These are phyloP conservation scores for Bacidia gigantensis DNA, from an alignment of 495 filamentous ascomycete genomes.

Conservation along the genomic window DNA sequence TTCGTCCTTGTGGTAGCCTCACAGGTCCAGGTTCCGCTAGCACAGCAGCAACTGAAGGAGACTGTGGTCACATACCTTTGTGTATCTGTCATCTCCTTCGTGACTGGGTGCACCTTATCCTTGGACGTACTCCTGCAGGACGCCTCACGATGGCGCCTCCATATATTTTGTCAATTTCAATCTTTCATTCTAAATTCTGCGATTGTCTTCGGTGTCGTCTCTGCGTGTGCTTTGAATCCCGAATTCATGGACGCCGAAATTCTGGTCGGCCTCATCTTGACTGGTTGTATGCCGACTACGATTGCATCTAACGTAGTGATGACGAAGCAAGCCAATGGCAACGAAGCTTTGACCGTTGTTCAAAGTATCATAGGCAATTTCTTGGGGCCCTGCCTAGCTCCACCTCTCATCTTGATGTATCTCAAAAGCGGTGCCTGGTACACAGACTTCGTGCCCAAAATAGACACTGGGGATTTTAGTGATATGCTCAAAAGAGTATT, in stretches of 20 bases:
- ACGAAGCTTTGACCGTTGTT: conserved; percentile 27
- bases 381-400: conserved; percentile 28
- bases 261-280: conserved; percentile 29
- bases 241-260: conserved; percentile 29
- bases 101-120: conserved; percentile 29
- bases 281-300: conserved; percentile 26
- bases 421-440: conserved; percentile 26
- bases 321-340: conserved; percentile 30
- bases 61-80: conserved; percentile 25
- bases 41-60: conserved; percentile 24
- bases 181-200: conserved; percentile 28
- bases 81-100: conserved; percentile 29
- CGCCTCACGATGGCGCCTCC: conserved; percentile 26
- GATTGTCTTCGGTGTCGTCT: conserved; percentile 26
- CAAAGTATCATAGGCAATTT: conserved; percentile 31
- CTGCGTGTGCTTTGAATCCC: conserved; percentile 22
- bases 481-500: conserved; percentile 27
- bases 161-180: conserved; percentile 28
- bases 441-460: conserved; percentile 22
- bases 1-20: conserved; percentile 25
- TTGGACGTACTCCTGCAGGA: conserved; percentile 24
- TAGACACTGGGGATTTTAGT: conserved; percentile 13
- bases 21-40: conserved; percentile 26
- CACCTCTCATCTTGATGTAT: conserved; percentile 29
- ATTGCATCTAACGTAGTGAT: conserved; percentile 30